phyloP scores from a whole-genome alignment of 2,329 filamentous ascomycete species.

The Pseudocercospora musae region DNA sequence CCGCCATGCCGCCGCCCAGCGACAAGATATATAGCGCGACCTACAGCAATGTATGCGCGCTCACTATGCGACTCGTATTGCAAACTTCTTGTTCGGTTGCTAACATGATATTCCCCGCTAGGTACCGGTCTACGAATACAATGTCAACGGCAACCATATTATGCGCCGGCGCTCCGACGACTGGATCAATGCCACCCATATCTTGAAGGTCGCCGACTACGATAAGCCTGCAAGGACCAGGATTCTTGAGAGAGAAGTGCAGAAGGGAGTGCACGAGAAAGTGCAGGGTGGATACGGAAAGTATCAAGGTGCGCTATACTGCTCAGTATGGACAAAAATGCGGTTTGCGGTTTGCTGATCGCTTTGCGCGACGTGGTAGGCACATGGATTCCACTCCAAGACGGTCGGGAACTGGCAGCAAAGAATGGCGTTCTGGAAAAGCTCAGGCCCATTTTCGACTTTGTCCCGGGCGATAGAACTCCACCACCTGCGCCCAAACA shows the following conservation, averaged over 20 bases:
- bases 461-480: conserved; percentile 75
- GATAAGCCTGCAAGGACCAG: conserved; percentile 94
- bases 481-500: conserved; percentile 94
- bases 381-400: conserved; percentile 89
- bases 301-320: conserved; percentile 69
- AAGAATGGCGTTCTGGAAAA: conserved; percentile 85
- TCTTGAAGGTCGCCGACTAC: conserved; percentile 92
- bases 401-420: conserved; percentile 76
- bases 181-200: conserved; percentile 99
- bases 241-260: conserved; percentile 93
- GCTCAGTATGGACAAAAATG: not conserved
- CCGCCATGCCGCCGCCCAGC: conserved; percentile 24
- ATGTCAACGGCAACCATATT: conserved; percentile 84
- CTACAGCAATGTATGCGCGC: conserved; percentile 49
- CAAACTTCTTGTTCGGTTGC: not conserved
- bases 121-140: conserved; percentile 94
- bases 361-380: conserved; percentile 50
- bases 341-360: conserved; percentile 11
- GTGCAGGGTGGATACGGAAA: conserved; percentile 98
- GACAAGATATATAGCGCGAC: conserved; percentile 61
- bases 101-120: conserved; percentile 39
- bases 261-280: conserved; percentile 95
- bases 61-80: not conserved
- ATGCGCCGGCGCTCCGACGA: conserved; percentile 92
- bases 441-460: conserved; percentile 85